Evolutionary conservation across 192 early-diverging fungal genomes (phyloP).

Genomic region (Coemansia sp.): DNA sequence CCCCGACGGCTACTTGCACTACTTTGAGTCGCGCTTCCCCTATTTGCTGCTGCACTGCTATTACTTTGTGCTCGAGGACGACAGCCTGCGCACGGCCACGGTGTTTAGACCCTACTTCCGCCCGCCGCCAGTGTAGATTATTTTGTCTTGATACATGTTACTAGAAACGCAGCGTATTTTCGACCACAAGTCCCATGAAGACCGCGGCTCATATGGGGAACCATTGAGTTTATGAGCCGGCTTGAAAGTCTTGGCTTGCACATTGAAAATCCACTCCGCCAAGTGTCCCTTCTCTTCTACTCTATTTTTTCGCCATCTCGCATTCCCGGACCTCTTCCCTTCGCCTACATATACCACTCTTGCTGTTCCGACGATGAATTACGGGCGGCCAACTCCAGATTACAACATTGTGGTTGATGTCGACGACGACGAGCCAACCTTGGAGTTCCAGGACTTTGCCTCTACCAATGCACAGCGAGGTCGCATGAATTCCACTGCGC

Average conservation of each 20-base stretch:
- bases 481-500: constrained; percentile 18
- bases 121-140: constrained; percentile 29
- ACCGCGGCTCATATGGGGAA: neutral
- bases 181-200: too few relatives aligned
- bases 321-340: neutral
- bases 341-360: neutral
- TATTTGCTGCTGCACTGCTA: constrained; percentile 85
- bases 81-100: constrained; percentile 59
- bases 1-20: constrained; percentile 83
- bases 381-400: constrained; percentile 28
- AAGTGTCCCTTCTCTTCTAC: neutral
- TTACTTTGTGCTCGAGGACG: constrained; percentile 72
- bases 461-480: constrained; percentile 34
- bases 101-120: constrained; percentile 69
- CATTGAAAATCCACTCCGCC: neutral
- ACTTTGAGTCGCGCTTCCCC: constrained; percentile 90
- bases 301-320: neutral
- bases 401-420: constrained; percentile 57
- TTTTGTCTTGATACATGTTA: too few relatives aligned
- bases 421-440: constrained; percentile 53
- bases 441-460: constrained; percentile 56
- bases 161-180: too few relatives aligned
- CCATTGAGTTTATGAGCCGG: neutral
- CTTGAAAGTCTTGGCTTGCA: too few relatives aligned
- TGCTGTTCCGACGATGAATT: constrained; percentile 25